Conservation (phyloP, 2,329 filamentous ascomycete species). For the Metarhizium rileyi region DNA sequence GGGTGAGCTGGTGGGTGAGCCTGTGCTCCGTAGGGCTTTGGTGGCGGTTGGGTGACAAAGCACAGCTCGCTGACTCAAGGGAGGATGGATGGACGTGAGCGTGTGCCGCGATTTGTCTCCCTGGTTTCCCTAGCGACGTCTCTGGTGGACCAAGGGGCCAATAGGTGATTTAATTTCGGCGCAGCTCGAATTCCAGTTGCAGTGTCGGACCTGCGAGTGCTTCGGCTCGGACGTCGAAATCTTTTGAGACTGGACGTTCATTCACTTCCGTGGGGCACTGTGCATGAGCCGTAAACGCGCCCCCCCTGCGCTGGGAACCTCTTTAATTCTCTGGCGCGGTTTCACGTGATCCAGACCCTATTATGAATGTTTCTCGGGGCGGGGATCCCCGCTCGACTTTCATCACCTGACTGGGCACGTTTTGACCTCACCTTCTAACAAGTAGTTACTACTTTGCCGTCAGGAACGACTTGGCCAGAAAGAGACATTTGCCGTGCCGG, state of each 20-base stretch:
- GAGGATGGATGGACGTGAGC: no score
- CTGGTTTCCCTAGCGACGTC: not conserved
- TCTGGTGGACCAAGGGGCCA: not conserved
- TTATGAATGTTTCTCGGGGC: constrained; percentile 5
- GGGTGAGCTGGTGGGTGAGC: not conserved
- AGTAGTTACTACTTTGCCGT: not conserved
- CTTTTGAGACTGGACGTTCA: not conserved
- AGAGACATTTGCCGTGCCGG: not conserved
- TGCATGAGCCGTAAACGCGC: constrained; percentile 4
- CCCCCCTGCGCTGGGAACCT: not conserved
- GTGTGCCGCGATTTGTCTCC: not conserved
- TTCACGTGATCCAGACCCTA: constrained; percentile 11
- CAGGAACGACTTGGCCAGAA: not conserved
- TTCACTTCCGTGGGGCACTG: not conserved
- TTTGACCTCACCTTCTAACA: not conserved
- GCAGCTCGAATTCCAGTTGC: not conserved
- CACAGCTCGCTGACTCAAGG: not conserved
- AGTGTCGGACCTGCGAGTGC: not conserved
- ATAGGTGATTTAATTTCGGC: not conserved
- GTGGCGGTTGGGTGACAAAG: not conserved
- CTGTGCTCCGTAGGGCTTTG: no score
- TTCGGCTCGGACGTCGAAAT: constrained; percentile 1
- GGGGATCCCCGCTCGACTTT: not conserved
- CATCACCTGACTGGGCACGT: not conserved
- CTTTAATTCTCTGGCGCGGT: constrained; percentile 9